A percentile compares a stretch with the other conserved stretches of the same genome.
phyloP scores from a whole-genome alignment of 2,329 filamentous ascomycete genomes.

The Xylariaceae sp. region DNA sequence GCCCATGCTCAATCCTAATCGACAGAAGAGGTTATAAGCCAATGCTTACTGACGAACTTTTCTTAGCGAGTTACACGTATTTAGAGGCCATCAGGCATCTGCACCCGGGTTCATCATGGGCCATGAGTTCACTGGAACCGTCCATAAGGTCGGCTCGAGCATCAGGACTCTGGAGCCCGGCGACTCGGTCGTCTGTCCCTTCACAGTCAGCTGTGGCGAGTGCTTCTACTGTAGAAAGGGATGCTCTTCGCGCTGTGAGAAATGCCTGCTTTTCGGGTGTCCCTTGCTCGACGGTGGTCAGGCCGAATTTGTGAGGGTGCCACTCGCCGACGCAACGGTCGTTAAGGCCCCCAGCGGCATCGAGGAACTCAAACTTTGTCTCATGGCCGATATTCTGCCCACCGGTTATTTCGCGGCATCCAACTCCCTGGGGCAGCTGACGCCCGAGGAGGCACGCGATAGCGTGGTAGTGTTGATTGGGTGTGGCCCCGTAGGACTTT shows the following conservation, averaged over 20 bases:
- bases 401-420: conserved; percentile 28
- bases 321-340: conserved; percentile 24
- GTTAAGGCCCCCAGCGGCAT: conserved; percentile 22
- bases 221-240: conserved; percentile 28
- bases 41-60: neutral
- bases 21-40: no score
- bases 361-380: conserved; percentile 21
- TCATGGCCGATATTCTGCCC: conserved; percentile 31
- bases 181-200: conserved; percentile 24
- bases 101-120: conserved; percentile 29
- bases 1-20: no score
- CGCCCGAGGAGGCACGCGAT: conserved; percentile 8
- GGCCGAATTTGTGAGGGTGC: conserved; percentile 27
- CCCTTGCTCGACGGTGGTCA: conserved; percentile 27
- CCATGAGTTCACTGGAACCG: conserved; percentile 28
- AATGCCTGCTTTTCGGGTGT: conserved; percentile 26
- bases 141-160: conserved; percentile 11
- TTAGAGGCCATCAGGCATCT: conserved; percentile 25
- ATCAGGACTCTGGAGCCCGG: conserved; percentile 16
- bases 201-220: conserved; percentile 28
- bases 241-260: conserved; percentile 26
- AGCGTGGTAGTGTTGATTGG: conserved; percentile 25
- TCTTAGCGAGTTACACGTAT: conserved; percentile 27
- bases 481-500: conserved; percentile 28
- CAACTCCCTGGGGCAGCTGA: conserved; percentile 15